A percentile compares a stretch with the other conserved stretches of the same genome.
These are phyloP conservation scores for Pyrenula aspistea DNA, from an alignment of 495 filamentous ascomycete genomes.

Conservation along the genomic window DNA sequence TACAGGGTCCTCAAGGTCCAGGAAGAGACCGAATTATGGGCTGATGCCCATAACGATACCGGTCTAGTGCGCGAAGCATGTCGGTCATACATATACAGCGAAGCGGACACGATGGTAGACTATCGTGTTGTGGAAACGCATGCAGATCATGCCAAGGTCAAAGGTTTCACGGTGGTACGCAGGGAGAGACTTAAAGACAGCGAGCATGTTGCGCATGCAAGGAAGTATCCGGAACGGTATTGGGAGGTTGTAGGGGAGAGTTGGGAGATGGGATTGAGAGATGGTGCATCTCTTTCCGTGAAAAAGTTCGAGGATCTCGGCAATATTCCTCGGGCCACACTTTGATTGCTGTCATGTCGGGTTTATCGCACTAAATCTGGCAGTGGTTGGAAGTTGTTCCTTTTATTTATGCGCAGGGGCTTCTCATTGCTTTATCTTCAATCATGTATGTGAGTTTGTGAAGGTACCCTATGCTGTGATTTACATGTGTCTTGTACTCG, in stretches of 20 bases:
- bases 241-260: conserved; percentile 4
- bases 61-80: conserved; percentile 1
- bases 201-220: conserved; percentile 8
- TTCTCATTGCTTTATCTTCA: too few relatives aligned
- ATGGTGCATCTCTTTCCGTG: neutral
- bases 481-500: too few relatives aligned
- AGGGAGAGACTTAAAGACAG: conserved; percentile 6
- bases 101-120: conserved; percentile 3
- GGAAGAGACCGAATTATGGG: conserved; percentile 2
- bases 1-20: neutral
- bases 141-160: conserved; percentile 3
- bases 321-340: too few relatives aligned
- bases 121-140: conserved; percentile 4
- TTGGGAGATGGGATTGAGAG: conserved; percentile 2
- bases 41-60: neutral
- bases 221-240: conserved; percentile 3
- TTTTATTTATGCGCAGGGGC: too few relatives aligned
- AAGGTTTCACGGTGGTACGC: conserved; percentile 2
- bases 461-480: too few relatives aligned
- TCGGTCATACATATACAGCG: conserved; percentile 4
- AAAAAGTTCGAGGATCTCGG: neutral
- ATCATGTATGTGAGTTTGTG: too few relatives aligned
- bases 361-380: too few relatives aligned
- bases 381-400: too few relatives aligned
- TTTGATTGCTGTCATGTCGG: too few relatives aligned